phyloP scores from a whole-genome alignment of 805 yeast genomes.

The Sugiyamaella lignohabitans region DNA sequence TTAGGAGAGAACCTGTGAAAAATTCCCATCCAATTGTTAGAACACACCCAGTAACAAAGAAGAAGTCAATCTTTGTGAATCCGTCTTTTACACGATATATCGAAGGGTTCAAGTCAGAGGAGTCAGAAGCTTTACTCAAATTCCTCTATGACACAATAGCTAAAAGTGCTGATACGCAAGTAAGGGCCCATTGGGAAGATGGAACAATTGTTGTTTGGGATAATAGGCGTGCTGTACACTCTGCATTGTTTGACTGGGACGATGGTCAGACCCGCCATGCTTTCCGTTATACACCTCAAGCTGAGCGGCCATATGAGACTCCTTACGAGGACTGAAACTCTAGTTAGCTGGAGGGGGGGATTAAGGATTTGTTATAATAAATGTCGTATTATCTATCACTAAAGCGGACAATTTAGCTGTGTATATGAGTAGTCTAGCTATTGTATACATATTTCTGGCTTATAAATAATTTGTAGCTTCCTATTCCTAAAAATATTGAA shows the following conservation, averaged over 20 bases:
- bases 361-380: too few species aligned
- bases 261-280: slow-evolving; percentile 62
- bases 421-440: too few species aligned
- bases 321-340: background rate
- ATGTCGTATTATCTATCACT: too few species aligned
- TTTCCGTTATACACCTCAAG: slow-evolving; percentile 68
- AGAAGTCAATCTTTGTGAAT: slow-evolving; percentile 50
- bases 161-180: slow-evolving; percentile 54
- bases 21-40: slow-evolving; percentile 52
- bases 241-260: slow-evolving; percentile 68
- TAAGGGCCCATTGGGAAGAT: slow-evolving; percentile 67
- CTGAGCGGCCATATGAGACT: slow-evolving; percentile 42
- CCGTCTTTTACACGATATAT: slow-evolving; percentile 53
- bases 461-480: too few species aligned
- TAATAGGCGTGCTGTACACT: slow-evolving; percentile 64
- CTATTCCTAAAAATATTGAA: too few species aligned
- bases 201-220: slow-evolving; percentile 70
- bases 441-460: too few species aligned
- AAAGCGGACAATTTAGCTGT: too few species aligned
- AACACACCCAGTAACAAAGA: slow-evolving; percentile 57
- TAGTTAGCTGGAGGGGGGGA: too few species aligned
- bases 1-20: slow-evolving; percentile 40
- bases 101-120: slow-evolving; percentile 61
- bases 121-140: slow-evolving; percentile 40
- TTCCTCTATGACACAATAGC: slow-evolving; percentile 48